Conservation (phyloP, 169 alveolate species). For the Cryptosporidium viatorum region DNA sequence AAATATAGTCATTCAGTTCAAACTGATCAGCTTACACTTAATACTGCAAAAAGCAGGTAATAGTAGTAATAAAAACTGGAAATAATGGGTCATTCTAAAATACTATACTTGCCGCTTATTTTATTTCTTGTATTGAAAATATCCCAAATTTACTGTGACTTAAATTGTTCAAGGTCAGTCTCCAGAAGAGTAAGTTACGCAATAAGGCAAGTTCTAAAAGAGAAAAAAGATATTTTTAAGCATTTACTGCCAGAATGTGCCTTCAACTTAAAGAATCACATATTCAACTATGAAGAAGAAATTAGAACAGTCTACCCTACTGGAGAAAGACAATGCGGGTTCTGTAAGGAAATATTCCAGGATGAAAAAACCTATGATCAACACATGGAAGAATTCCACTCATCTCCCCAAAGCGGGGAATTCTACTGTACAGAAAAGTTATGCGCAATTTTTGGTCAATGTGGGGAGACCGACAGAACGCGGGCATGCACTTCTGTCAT, state of each 20-base stretch:
- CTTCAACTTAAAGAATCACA: not conserved
- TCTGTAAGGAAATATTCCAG: not conserved
- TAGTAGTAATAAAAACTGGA: not conserved
- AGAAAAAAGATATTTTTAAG: not conserved
- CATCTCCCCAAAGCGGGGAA: not conserved
- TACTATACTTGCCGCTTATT: not conserved
- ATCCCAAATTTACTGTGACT: not conserved
- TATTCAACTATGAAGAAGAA: conserved; percentile 14
- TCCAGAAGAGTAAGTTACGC: conserved; percentile 38
- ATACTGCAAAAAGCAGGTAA: not conserved
- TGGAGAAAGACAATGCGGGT: conserved; percentile 40
- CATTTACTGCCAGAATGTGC: conserved; percentile 4
- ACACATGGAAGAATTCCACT: conserved; percentile 25
- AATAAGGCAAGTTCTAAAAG: not conserved
- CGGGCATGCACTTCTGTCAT: not conserved
- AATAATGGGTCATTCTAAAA: not conserved
- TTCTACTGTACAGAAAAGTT: conserved; percentile 21
- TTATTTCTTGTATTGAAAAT: not conserved
- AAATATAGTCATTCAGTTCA: not conserved
- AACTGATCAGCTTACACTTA: too few relatives aligned
- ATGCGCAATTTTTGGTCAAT: conserved; percentile 11
- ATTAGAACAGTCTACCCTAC: conserved; percentile 19
- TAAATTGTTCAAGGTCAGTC: conserved; percentile 18
- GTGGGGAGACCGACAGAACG: conserved; percentile 3
- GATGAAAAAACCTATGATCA: conserved; percentile 13